Conservation (phyloP, 2,329 filamentous ascomycete species). For the Paramyrothecium roridum region DNA sequence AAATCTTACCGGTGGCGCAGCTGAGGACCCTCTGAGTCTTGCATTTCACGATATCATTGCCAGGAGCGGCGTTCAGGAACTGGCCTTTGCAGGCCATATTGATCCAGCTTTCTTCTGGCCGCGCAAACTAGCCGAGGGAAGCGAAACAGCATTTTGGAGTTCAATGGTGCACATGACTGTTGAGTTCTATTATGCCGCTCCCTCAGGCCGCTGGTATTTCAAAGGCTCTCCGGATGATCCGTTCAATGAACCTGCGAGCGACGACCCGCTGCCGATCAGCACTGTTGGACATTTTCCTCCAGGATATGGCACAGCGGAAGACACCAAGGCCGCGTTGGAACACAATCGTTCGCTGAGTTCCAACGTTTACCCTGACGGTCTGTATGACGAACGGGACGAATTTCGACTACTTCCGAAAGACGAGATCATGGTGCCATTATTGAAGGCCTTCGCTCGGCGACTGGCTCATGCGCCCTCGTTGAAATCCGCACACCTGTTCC, state of each 20-base stretch:
- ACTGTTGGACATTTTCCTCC: background rate
- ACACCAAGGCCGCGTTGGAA: background rate
- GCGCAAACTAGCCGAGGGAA: background rate
- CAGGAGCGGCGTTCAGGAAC: background rate
- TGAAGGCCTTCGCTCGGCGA: background rate
- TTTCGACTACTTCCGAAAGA: background rate
- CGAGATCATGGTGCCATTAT: background rate
- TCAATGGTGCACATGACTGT: background rate
- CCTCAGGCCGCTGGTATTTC: background rate
- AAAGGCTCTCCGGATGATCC: background rate
- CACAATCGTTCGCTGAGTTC: background rate
- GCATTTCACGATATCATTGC: background rate
- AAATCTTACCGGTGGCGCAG: background rate
- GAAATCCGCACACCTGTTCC: background rate
- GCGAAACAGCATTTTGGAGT: background rate
- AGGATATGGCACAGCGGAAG: background rate
- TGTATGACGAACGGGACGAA: background rate
- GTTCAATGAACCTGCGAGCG: background rate
- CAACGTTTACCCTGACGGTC: background rate
- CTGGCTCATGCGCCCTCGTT: background rate
- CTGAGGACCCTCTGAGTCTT: background rate
- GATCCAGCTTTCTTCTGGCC: background rate
- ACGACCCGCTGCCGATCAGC: background rate
- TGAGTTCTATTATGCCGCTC: background rate
- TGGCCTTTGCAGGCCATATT: background rate